Base-by-base conservation (phyloP, 1,284 basidiomycete genomes). In the Cutaneotrichosporon sp. region DNA sequence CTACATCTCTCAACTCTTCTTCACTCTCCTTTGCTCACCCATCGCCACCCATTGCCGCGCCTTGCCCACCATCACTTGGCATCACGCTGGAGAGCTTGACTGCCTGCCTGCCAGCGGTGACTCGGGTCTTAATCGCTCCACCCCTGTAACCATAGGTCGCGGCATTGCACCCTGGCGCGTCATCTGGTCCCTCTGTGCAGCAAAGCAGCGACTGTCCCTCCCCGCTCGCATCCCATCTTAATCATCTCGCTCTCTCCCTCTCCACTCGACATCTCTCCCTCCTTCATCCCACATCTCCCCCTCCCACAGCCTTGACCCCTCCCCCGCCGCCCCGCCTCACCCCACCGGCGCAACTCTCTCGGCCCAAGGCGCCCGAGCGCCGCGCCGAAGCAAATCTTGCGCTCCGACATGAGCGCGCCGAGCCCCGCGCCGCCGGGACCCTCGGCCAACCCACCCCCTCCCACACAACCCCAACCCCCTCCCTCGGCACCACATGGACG, bases 401-500 rank as follows among this genome's bases (percentile, higher is more conserved):
- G 25, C 22, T 14, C 45, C 45, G 22, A 47, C 45, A 47, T 47
- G 45, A 47, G 45, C 45, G 24, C 45, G 22, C 22, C 20, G 45
- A 47, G 38, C 38, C 24, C 45, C 1, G 11, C 45, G 45, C 45
- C 22, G 11, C 45, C 20, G 2, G 25, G 45, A 22, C 45, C 45
- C 13, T 42, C 38, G 38, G 38, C 7, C 16, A 14, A 42, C 16
- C 16, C 45, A 11, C 31, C 60, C 24, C n/a, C 16, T 5, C 33
- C 54, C 43, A 42, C 56, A 22, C 5, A 50, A 33, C 22, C n/a
- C n/a, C n/a, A n/a, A n/a, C n/a, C n/a, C n/a, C n/a, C 59, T 20
- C 43, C 63, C 11, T 56, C 67, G 9, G 42, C 34, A 50, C 54
- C 64, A 33, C 59, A 56, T 50, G 42, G 54, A 34, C 49, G 53